Evolutionary conservation across 805 yeast genomes (phyloP).

Genomic region (Phaffomyces antillensis): DNA sequence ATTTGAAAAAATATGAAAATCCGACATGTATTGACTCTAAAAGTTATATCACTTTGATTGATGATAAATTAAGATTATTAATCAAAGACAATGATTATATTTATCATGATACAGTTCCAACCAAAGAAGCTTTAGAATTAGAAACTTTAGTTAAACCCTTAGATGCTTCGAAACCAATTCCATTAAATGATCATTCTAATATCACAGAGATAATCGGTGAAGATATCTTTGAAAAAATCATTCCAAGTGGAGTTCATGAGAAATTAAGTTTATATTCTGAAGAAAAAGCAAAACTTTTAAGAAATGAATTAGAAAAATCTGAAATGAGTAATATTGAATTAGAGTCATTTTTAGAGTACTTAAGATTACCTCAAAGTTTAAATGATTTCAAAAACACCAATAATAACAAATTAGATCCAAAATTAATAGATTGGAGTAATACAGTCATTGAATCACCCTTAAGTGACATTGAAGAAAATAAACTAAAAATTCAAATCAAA

Average conservation of each 20-base stretch:
- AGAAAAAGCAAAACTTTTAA: conserved; percentile 69
- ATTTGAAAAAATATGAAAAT: conserved; percentile 27
- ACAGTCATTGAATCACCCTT: conserved; percentile 22
- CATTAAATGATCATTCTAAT: conserved; percentile 39
- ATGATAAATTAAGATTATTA: conserved; percentile 33
- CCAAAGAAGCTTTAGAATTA: conserved; percentile 38
- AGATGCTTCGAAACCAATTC: conserved; percentile 58
- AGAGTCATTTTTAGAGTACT: conserved; percentile 69
- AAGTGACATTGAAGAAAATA: conserved; percentile 26
- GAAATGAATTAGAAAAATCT: conserved; percentile 66
- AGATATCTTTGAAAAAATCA: conserved; percentile 67
- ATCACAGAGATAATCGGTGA: conserved; percentile 38
- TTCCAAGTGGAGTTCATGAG: conserved; percentile 85
- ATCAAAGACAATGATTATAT: conserved; percentile 86
- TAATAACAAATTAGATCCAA: conserved; percentile 25
- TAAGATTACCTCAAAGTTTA: conserved; percentile 65
- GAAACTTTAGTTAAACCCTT: conserved; percentile 55
- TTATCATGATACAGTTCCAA: conserved; percentile 74
- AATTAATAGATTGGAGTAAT: conserved; percentile 23
- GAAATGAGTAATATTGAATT: conserved; percentile 78
- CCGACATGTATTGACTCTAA: conserved; percentile 28
- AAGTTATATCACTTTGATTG: conserved; percentile 25
- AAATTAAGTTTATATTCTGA: conserved; percentile 84
- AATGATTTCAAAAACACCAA: conserved; percentile 38
- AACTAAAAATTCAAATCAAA: conserved; percentile 20